Percentiles rank a stretch among this genome's conserved stretches.
Conservation (phyloP, 495 filamentous ascomycete genomes). For the Physcia stellaris region DNA sequence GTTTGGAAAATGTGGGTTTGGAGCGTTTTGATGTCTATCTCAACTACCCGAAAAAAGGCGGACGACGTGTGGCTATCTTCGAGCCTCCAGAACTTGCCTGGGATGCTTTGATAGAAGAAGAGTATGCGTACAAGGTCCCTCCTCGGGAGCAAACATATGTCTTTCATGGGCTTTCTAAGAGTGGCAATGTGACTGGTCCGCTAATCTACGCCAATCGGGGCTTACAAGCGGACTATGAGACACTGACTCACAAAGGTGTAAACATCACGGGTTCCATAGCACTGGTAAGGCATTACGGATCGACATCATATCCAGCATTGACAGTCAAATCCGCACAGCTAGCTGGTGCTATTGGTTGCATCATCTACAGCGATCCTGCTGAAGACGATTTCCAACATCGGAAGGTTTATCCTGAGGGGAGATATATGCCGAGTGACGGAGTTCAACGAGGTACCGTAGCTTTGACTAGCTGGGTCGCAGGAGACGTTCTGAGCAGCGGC, state of each 20-base stretch:
- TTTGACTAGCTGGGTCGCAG: conserved; percentile 65
- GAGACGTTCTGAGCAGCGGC: conserved; percentile 83
- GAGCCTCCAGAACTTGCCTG: conserved; percentile 55
- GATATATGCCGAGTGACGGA: conserved; percentile 62
- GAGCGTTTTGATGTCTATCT: conserved; percentile 80
- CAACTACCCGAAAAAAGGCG: conserved; percentile 71
- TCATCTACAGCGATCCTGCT: conserved; percentile 82
- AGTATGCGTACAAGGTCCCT: conserved; percentile 35
- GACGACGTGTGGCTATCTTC: conserved; percentile 69
- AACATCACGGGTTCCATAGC: conserved; percentile 67
- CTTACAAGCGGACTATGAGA: conserved; percentile 65
- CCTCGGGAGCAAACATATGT: conserved; percentile 47
- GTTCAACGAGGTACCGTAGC: conserved; percentile 77
- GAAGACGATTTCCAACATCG: conserved; percentile 66
- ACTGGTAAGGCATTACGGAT: conserved; percentile 68
- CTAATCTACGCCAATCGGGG: conserved; percentile 92
- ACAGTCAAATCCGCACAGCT: conserved; percentile 86
- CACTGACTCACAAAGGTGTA: conserved; percentile 54
- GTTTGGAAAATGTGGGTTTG: conserved; percentile 55
- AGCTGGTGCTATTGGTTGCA: conserved; percentile 69
- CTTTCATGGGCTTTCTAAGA: conserved; percentile 83
- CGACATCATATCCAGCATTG: conserved; percentile 53
- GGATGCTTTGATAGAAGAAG: conserved; percentile 79
- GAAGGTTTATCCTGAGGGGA: conserved; percentile 55
- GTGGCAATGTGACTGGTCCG: conserved; percentile 83